phyloP scores from a whole-genome alignment of 768 basidiomycete species.

The Pleurotus cornucopiae region DNA sequence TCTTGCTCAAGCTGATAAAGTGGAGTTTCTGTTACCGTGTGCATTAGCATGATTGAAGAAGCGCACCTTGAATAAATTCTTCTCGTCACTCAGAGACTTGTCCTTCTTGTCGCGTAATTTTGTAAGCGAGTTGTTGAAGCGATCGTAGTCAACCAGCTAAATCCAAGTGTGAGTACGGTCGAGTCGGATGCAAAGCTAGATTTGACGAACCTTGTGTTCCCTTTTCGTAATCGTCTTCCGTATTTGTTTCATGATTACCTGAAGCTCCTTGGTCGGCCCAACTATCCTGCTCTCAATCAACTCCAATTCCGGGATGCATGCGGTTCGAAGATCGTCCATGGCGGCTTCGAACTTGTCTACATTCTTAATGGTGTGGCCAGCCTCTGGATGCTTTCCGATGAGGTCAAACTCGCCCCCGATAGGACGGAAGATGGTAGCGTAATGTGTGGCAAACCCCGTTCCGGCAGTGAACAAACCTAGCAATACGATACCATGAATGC shows the following conservation, averaged over 20 bases:
- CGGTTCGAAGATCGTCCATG: slow-evolving; percentile 78
- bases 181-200: not conserved
- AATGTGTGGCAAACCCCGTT: slow-evolving; percentile 60
- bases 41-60: slow-evolving; percentile 13
- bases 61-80: slow-evolving; percentile 88
- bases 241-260: slow-evolving; percentile 80
- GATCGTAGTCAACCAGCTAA: slow-evolving; percentile 69
- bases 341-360: slow-evolving; percentile 66
- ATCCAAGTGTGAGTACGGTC: not conserved
- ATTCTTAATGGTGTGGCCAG: slow-evolving; percentile 73
- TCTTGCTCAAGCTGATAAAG: slow-evolving; percentile 82
- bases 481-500: not conserved
- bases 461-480: slow-evolving; percentile 66
- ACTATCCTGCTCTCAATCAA: slow-evolving; percentile 85
- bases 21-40: not conserved
- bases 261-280: slow-evolving; percentile 86
- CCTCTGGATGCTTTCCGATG: slow-evolving; percentile 71
- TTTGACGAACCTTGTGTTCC: slow-evolving; percentile 78
- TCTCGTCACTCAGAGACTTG: slow-evolving; percentile 92
- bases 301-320: slow-evolving; percentile 87
- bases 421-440: slow-evolving; percentile 59
- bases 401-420: slow-evolving; percentile 76
- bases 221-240: slow-evolving; percentile 94
- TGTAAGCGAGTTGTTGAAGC: slow-evolving; percentile 91
- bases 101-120: slow-evolving; percentile 99